Percentiles rank a stretch among this genome's conserved stretches.
phyloP scores from a whole-genome alignment of 208 protist genomes.

The Leishmania arabica region DNA sequence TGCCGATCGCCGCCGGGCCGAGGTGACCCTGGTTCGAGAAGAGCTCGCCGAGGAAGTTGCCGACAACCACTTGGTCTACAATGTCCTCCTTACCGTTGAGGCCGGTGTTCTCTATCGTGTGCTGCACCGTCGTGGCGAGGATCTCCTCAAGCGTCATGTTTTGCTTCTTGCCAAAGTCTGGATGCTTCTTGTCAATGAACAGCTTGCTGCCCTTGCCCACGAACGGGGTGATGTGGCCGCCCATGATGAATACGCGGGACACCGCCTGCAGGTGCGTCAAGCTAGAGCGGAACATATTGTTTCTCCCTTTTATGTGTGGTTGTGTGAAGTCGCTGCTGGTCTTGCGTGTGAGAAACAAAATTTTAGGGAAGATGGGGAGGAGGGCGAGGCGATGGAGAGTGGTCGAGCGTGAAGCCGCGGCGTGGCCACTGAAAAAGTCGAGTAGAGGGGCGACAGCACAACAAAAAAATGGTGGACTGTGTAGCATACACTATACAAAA shows the following conservation, averaged over 20 bases:
- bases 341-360: background rate
- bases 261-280: constrained; percentile 28
- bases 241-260: constrained; percentile 78
- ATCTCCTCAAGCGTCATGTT: constrained; percentile 86
- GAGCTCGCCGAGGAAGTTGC: constrained; percentile 90
- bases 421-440: background rate
- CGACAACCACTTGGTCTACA: constrained; percentile 78
- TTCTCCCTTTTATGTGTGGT: background rate
- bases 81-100: constrained; percentile 54
- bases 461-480: background rate
- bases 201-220: constrained; percentile 89
- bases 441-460: background rate
- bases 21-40: constrained; percentile 91
- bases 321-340: too few species aligned
- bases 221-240: constrained; percentile 87
- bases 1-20: constrained; percentile 72
- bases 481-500: too few species aligned
- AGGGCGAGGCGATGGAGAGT: background rate
- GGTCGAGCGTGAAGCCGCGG: background rate
- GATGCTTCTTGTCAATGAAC: constrained; percentile 93
- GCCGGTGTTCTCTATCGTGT: constrained; percentile 52
- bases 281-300: constrained; percentile 37
- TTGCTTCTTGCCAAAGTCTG: constrained; percentile 89
- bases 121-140: constrained; percentile 56
- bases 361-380: background rate